Conservation (phyloP, 225 moss, liverwort and hornwort genomes). For the Climacium dendroides region DNA sequence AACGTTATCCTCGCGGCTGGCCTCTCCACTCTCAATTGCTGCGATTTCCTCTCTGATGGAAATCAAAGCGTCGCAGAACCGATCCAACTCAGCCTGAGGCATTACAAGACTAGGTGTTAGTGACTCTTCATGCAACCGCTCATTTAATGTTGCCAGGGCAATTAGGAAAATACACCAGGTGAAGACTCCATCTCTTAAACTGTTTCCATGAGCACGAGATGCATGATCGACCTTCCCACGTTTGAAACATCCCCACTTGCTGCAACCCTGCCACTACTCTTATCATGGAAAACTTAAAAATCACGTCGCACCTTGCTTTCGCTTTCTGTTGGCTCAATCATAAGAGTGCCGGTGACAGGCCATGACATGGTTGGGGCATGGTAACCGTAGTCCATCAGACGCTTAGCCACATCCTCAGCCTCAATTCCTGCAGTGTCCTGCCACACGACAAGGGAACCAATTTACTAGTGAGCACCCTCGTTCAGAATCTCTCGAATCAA, state of each 20-base stretch:
- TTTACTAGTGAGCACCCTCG: background rate
- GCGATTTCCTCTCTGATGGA: conserved; percentile 82
- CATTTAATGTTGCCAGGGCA: background rate
- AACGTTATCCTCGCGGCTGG: conserved; percentile 42
- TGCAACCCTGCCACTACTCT: background rate
- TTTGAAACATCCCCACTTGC: background rate
- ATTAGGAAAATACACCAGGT: background rate
- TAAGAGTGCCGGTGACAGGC: conserved; percentile 90
- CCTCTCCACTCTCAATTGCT: conserved; percentile 67
- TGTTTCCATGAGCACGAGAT: background rate
- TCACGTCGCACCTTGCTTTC: conserved; percentile 62
- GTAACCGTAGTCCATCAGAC: conserved; percentile 95
- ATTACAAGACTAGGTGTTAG: background rate
- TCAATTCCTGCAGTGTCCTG: conserved; percentile 80
- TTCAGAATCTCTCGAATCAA: background rate
- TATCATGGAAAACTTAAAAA: background rate
- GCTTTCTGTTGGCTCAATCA: conserved; percentile 98
- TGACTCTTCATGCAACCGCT: background rate
- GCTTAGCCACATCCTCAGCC: conserved; percentile 95
- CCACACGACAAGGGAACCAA: background rate
- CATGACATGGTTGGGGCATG: conserved; percentile 99
- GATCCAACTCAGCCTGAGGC: conserved; percentile 80
- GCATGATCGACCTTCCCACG: background rate
- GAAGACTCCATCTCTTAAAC: background rate
- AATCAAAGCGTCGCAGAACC: conserved; percentile 85